Conservation (phyloP, 805 yeast species). For the Cyberlindnera petersonii region DNA sequence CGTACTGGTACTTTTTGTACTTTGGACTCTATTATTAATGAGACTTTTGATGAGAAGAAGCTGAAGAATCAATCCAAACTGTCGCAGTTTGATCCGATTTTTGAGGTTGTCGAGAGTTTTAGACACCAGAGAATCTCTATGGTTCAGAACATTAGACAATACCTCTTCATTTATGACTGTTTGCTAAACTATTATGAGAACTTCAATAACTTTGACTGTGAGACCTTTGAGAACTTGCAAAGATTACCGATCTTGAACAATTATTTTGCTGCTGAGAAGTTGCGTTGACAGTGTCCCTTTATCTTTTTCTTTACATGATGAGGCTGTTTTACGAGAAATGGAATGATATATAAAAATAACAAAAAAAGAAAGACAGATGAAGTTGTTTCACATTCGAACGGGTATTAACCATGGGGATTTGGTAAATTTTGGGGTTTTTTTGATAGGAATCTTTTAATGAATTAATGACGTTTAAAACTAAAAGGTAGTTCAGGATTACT, state of each 20-base stretch:
- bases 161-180: constrained; percentile 67
- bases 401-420: no score
- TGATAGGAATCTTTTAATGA: no score
- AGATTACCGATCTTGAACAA: constrained; percentile 16
- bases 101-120: constrained; percentile 58
- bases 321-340: no score
- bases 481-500: no score
- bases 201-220: constrained; percentile 8
- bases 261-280: constrained; percentile 9
- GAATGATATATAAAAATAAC: no score
- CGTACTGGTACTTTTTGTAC: constrained; percentile 88
- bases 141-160: constrained; percentile 82
- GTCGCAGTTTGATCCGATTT: constrained; percentile 48
- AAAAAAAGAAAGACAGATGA: no score
- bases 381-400: no score
- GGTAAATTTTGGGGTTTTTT: no score
- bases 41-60: constrained; percentile 5
- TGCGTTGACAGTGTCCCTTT: no score
- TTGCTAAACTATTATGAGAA: constrained; percentile 28
- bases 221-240: constrained; percentile 13
- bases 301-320: no score
- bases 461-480: no score
- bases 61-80: background rate
- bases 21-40: constrained; percentile 54
- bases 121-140: constrained; percentile 74